phyloP scores from a whole-genome alignment of 179 eudicot species.

The Spergularia azorica region DNA sequence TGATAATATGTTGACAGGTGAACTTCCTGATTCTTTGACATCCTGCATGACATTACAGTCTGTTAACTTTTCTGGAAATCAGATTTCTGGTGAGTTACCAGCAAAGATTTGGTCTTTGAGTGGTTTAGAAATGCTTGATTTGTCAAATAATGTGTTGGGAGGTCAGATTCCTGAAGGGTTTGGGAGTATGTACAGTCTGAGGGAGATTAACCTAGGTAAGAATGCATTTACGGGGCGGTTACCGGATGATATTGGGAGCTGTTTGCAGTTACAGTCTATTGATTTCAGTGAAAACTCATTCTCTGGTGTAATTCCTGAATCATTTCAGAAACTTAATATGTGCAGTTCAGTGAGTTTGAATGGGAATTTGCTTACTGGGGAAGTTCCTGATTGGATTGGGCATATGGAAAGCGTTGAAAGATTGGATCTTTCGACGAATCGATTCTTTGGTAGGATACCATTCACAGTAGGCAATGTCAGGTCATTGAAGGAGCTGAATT shows the following conservation, averaged over 20 bases:
- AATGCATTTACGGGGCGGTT: conserved; percentile 61
- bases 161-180: conserved; percentile 70
- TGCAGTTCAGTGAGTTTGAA: conserved; percentile 51
- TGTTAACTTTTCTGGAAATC: conserved; percentile 63
- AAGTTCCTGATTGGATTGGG: conserved; percentile 79
- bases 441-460: conserved; percentile 59
- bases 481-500: conserved; percentile 52
- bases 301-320: conserved; percentile 63
- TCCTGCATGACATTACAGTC: conserved; percentile 57
- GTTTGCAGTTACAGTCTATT: conserved; percentile 48
- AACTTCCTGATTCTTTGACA: conserved; percentile 54
- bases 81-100: conserved; percentile 58
- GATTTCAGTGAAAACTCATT: conserved; percentile 67
- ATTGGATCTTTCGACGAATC: conserved; percentile 73
- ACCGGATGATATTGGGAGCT: conserved; percentile 71
- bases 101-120: conserved; percentile 66
- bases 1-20: conserved; percentile 58
- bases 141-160: conserved; percentile 58
- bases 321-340: conserved; percentile 56
- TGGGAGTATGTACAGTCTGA: conserved; percentile 58
- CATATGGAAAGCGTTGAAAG: conserved; percentile 61
- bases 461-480: conserved; percentile 52
- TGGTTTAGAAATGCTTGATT: conserved; percentile 56
- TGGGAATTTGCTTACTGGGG: conserved; percentile 55
- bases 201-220: conserved; percentile 46